phyloP scores from a whole-genome alignment of 106 monocot species.

The Dioscorea zingiberensis region DNA sequence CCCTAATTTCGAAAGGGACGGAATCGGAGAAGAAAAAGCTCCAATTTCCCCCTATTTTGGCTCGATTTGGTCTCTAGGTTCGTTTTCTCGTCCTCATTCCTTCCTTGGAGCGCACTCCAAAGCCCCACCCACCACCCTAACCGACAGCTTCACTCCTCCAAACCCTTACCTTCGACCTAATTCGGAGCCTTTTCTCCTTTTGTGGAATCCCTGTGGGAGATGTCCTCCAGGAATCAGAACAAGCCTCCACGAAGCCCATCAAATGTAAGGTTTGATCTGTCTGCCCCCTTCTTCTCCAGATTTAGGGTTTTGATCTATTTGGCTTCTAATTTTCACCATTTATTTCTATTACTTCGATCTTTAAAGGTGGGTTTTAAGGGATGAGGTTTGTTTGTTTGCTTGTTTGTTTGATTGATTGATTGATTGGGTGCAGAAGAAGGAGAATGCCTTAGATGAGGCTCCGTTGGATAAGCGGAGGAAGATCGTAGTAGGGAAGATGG shows the following conservation, averaged over 20 bases:
- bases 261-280: constrained; percentile 3
- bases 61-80: too few species aligned
- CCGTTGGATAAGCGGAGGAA: constrained; percentile 52
- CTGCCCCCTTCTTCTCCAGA: not conserved
- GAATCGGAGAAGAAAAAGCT: too few species aligned
- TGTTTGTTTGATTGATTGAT: too few species aligned
- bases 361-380: too few species aligned
- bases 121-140: not conserved
- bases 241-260: constrained; percentile 9
- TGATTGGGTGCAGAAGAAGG: constrained; percentile 39
- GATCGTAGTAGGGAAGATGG: constrained; percentile 38
- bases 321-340: not conserved
- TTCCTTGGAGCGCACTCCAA: not conserved
- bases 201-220: not conserved
- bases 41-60: too few species aligned
- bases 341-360: not conserved
- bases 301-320: not conserved
- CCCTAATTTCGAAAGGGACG: too few species aligned
- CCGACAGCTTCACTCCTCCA: not conserved
- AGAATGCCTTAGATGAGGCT: constrained; percentile 31
- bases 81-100: not conserved
- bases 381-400: too few species aligned
- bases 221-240: not conserved
- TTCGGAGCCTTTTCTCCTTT: not conserved
- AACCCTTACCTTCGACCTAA: not conserved